Evolutionary conservation across 306 rosid species (phyloP), one percentile per base, ranked within the genome.

Genomic region (Purshia tridentata): DNA sequence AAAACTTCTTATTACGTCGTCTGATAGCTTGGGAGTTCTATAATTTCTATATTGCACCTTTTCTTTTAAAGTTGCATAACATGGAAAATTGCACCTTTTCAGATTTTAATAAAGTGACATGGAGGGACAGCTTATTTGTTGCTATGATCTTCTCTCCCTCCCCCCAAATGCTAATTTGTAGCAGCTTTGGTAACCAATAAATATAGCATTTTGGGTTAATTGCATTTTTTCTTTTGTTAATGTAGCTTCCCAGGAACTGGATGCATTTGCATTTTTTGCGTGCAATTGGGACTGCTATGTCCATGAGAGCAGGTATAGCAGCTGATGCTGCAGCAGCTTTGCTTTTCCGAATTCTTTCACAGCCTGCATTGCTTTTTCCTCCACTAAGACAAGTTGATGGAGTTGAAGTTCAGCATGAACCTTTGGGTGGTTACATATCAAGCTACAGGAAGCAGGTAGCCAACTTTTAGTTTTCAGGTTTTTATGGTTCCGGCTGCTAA

Each of bases 321-420:
- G 97, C 98, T 67, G 98, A 93, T 85, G 96, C 98, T 48, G 98
- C 98, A 52, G 98, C 98, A 54, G 97, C 98, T 77, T 83, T 93
- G 81, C 97, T 93, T 82, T 93, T 93, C 74, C 97, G 98, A 39
- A 42, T 93, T 81, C 92, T 93, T 73, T 93, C 98, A 20, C 98
- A 93, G 81, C 98, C 98, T 55, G 98, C 97, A 6, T 83, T 93
- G 80, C 96, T 93, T 69, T 93, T 93, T 70, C 98, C 98, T 62
- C 97, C 98, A 23, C 76, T 89, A 67, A 86, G 94, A 70, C 98
- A 93, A 86, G 96, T 89, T 78, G 98, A 93, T 77, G 98, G 97
- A 65, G 85, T 86, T 69, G 98, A 89, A 73, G 86, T 88, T 84
- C 94, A 84, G 67, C 96, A 84, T 81, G 97, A 86, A 50, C 92